Evolutionary conservation across 371 early-diverging fungal species (phyloP), one percentile per base, ranked within the genome.

Genomic region (Saksenaea vasiformis): DNA sequence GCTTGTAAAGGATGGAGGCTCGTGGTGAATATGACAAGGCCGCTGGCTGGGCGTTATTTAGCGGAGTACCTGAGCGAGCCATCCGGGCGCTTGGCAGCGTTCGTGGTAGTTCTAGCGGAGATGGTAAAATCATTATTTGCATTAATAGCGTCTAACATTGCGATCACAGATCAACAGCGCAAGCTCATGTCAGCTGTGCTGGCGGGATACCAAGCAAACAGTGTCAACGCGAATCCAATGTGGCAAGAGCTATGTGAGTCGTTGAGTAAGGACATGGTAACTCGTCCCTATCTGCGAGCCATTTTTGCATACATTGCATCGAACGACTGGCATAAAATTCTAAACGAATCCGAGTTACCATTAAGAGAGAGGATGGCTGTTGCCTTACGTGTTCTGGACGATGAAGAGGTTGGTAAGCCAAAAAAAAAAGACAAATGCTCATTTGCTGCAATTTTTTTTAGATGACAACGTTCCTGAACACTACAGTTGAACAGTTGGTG

Each of bases 41-140:
- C 2, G 95, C 97, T 7, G 93, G 86, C 14, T 85, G 88, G 83
- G 93, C 95, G 3, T 82, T 98, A 51, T 93, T 98, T 58, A 87
- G 93, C 73, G 91, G 88, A 34, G 77, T 85, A 60, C 74, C 90
- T 10, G 86, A 85, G 55, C 80, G 92, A 44, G 92, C 94, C 2
- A 85, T 97, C 14, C 74, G 86, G 67, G 84, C 90, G 5, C 78
- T 97, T 26, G 82, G 87, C 35, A 72, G 69, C 26, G 64, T 54
- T 19, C 66, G 67, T 58, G 80, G 72, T 2, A 44, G 43, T 7
- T 39, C 37, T 31, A 68, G 69, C 15, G 44, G 83, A 53, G 78
- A 82, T 70, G 85, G 87, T 88, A 28, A 58, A 13, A n/a, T 11
- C 35, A 54, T 14, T 19, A 34, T 31, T 51, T 35, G 57, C 13